phyloP scores from a whole-genome alignment of 345 rosid species.

The Eutrema yunnanense region DNA sequence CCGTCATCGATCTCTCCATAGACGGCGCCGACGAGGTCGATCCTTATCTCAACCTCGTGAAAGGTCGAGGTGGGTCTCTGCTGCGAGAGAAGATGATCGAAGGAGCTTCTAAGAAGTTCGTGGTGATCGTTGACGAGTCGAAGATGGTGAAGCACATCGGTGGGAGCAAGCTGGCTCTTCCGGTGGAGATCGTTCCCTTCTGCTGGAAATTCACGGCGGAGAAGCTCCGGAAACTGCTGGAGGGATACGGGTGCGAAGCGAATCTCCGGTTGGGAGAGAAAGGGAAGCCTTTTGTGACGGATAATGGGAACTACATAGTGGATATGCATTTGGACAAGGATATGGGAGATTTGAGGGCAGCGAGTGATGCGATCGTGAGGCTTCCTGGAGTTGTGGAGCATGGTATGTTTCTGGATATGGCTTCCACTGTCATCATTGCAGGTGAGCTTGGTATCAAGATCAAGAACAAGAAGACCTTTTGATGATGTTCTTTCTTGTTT shows the following conservation, averaged over 20 bases:
- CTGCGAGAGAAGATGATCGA: conserved; percentile 94
- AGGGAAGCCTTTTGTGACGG: conserved; percentile 61
- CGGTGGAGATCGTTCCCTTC: conserved; percentile 78
- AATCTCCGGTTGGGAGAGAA: conserved; percentile 31
- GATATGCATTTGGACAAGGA: conserved; percentile 68
- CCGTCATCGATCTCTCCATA: conserved; percentile 70
- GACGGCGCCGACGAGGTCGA: conserved; percentile 99
- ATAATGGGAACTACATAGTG: conserved; percentile 76
- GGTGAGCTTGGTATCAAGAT: conserved; percentile 73
- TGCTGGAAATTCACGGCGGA: conserved; percentile 72
- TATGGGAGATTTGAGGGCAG: conserved; percentile 68
- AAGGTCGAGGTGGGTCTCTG: conserved; percentile 91
- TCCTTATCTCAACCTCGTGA: conserved; percentile 66
- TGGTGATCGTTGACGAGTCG: conserved; percentile 71
- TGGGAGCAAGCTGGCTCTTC: conserved; percentile 71
- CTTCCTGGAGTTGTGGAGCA: conserved; percentile 91
- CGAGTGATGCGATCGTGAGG: conserved; percentile 67
- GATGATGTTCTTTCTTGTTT: neutral
- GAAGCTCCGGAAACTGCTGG: conserved; percentile 45
- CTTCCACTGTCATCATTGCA: conserved; percentile 83
- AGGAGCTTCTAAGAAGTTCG: conserved; percentile 65
- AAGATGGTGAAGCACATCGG: conserved; percentile 63
- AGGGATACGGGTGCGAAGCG: conserved; percentile 55
- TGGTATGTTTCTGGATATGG: conserved; percentile 95
- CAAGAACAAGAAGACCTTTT: conserved; percentile 36